Base-by-base conservation (phyloP, 1,139 yeast species). In the Sugiyamaella novakii region DNA sequence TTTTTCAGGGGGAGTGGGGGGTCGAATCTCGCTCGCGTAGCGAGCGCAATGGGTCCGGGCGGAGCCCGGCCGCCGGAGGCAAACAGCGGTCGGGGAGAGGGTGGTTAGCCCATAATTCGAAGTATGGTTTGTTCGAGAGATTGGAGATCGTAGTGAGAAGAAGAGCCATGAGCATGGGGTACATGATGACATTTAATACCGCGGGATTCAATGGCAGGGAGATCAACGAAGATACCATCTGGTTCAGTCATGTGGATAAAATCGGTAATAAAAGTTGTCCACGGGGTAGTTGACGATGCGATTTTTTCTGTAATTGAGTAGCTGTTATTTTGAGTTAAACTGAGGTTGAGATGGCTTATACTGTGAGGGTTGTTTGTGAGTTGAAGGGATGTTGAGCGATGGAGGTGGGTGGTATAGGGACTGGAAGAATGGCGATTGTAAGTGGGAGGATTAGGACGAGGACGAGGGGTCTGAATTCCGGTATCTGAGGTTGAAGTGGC, bases 201-300 rank as follows among this genome's bases (percentile, higher is more conserved):
- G 19, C 38, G 29, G 14, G 43, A 45, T 14, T 45, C 49, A 22
- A 59, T 33, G 7, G 44, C 49, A 25, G 19, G 47, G 1, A 25
- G 28, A 34, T 55, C 50, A 2, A 57, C 49, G 10, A 22, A 24
- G 17, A 55, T 45, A n/a, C 47, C 49, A 12, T 34, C 38, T 6
- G 50, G 47, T 19, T 52, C 52, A 6, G 43, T 46, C 43, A 56
- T 33, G 22, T 54, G 54, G 6, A 56, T 41, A 28, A 54, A 35
- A 39, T 62, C 63, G 14, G 65, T 60, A 7, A 62, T 54, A 36
- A 49, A 61, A 18, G 50, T 38, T 1, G 58, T 46, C 62, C 64
- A 62, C 12, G 39, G 44, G 11, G 30, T 17, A n/a, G 43, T 11
- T 8, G 43, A 17, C 7, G 34, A 5, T 8, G 24, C 5, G 2